These are phyloP conservation scores for Bruguiera parviflora DNA, from an alignment of 345 rosid species.

Conservation along the genomic window DNA sequence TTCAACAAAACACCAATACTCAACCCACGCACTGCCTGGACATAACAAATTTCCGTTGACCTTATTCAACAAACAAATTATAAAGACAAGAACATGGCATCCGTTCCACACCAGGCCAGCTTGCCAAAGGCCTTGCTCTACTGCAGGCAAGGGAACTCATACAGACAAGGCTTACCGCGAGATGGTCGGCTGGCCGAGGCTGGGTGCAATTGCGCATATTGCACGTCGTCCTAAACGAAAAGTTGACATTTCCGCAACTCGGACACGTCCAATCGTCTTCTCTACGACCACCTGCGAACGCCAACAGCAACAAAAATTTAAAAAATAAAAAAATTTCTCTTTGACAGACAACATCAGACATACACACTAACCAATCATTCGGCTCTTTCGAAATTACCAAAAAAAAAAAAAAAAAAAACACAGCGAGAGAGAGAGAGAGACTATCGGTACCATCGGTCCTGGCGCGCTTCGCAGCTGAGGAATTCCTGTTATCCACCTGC, in stretches of 20 bases:
- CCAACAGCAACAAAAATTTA: background rate
- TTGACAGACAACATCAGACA: too few relatives aligned
- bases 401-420: background rate
- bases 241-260: constrained; percentile 94
- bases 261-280: constrained; percentile 99
- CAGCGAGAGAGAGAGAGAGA: background rate
- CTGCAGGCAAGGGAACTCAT: background rate
- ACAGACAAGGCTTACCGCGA: constrained; percentile 40
- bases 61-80: background rate
- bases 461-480: constrained; percentile 96
- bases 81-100: background rate
- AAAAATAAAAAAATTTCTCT: background rate
- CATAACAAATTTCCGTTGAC: background rate
- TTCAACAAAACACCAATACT: background rate
- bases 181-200: constrained; percentile 92
- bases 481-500: constrained; percentile 92
- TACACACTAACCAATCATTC: background rate
- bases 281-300: constrained; percentile 76
- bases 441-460: constrained; percentile 78
- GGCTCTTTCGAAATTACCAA: background rate
- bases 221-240: constrained; percentile 94
- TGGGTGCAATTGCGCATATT: constrained; percentile 99
- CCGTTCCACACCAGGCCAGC: background rate
- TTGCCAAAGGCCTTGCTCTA: background rate
- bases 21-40: background rate